Evolutionary conservation across 148 eudicot species (phyloP).

Genomic region (Rhododendron kiyosumense): DNA sequence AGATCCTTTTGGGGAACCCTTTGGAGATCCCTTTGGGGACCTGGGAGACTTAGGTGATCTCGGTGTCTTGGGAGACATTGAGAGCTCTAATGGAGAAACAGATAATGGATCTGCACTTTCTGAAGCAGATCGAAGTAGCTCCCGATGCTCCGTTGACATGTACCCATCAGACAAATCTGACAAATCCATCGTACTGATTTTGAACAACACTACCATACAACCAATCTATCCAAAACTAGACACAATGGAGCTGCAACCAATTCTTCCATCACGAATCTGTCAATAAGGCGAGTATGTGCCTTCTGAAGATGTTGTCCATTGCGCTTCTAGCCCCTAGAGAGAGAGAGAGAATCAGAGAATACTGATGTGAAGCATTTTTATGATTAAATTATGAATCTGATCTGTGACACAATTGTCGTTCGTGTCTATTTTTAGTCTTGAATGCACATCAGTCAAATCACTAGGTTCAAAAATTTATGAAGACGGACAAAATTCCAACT

Average conservation of each 20-base stretch:
- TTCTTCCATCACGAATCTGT: background rate
- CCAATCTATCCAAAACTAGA: background rate
- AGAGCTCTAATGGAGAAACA: conserved; percentile 7
- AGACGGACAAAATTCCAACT: background rate
- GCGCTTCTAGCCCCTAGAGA: background rate
- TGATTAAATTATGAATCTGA: background rate
- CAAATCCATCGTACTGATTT: background rate
- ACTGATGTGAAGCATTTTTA: background rate
- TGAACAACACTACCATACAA: background rate
- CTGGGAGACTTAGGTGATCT: conserved; percentile 11
- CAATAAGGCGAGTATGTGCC: background rate
- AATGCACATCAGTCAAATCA: background rate
- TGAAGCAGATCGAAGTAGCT: conserved; percentile 12
- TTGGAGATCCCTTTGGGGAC: conserved; percentile 4
- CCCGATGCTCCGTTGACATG: conserved; percentile 14
- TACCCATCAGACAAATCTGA: background rate
- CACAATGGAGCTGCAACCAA: background rate
- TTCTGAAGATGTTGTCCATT: background rate
- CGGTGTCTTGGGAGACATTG: background rate
- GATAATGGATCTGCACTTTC: conserved; percentile 12
- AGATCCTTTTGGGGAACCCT: background rate
- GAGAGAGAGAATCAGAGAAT: background rate
- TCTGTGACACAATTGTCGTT: no score
- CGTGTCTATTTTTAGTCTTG: background rate
- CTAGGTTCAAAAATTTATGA: background rate